Conservation (phyloP, 164 flowering plant species). For the Umbellularia californica region DNA sequence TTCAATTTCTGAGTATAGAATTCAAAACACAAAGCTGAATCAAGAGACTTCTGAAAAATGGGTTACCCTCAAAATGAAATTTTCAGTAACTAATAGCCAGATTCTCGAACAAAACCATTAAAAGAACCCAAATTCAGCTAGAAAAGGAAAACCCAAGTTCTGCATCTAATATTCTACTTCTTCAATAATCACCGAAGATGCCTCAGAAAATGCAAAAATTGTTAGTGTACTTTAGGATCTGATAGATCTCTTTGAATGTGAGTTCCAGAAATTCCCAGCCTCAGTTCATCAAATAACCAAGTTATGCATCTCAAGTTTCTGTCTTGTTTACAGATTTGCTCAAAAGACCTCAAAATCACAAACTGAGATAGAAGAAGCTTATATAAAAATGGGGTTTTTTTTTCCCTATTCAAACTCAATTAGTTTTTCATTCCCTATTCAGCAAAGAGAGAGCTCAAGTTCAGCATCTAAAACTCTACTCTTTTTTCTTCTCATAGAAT, state of each 20-base stretch:
- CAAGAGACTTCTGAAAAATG: neutral
- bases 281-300: neutral
- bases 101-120: neutral
- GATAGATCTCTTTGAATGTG: neutral
- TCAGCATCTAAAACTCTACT: neutral
- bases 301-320: neutral
- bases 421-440: too few species aligned
- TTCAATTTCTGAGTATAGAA: neutral
- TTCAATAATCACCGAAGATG: too few species aligned
- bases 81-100: neutral
- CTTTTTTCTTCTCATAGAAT: neutral
- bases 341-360: neutral
- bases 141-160: neutral
- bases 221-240: neutral
- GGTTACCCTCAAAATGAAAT: neutral
- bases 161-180: neutral
- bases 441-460: neutral
- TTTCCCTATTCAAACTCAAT: neutral
- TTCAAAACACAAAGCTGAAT: neutral
- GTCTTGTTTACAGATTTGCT: neutral
- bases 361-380: neutral
- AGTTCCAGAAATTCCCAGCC: neutral
- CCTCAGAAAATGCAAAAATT: neutral
- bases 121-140: neutral
- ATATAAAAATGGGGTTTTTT: too few species aligned